Evolutionary conservation across 768 basidiomycete species (phyloP).

Genomic region (Lactarius quietus): DNA sequence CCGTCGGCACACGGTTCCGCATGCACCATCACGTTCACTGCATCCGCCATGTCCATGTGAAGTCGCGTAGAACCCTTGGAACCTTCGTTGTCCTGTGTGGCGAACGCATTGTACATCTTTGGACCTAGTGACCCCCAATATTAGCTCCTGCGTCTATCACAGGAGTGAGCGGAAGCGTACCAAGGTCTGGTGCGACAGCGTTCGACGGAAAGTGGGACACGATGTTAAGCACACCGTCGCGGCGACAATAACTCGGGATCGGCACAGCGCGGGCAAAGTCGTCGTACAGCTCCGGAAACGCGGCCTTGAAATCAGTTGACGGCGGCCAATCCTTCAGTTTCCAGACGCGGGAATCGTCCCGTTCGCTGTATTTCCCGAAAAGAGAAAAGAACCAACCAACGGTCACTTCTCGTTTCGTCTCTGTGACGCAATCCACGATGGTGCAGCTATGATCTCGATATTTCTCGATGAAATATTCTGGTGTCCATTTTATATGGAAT

Average conservation of each 20-base stretch:
- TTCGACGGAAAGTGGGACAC: constrained; percentile 87
- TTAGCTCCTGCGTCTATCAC: constrained; percentile 4
- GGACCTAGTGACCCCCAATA: constrained; percentile 51
- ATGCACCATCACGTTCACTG: constrained; percentile 85
- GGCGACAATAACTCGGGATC: constrained; percentile 81
- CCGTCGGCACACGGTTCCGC: constrained; percentile 55
- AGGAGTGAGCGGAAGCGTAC: constrained; percentile 37
- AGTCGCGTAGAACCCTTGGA: constrained; percentile 83
- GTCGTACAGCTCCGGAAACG: constrained; percentile 79
- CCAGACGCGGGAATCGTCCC: constrained; percentile 51
- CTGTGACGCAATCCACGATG: constrained; percentile 43
- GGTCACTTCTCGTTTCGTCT: constrained; percentile 17
- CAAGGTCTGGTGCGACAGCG: constrained; percentile 72
- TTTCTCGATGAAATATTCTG: constrained; percentile 70
- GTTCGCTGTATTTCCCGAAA: constrained; percentile 29
- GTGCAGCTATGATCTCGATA: constrained; percentile 61
- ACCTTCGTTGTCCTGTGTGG: constrained; percentile 58
- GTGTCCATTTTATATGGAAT: constrained; percentile 75
- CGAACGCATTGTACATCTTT: constrained; percentile 93
- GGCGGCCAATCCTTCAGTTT: constrained; percentile 85
- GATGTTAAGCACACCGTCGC: constrained; percentile 85
- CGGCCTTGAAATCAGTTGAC: constrained; percentile 74
- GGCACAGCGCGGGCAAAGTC: constrained; percentile 84
- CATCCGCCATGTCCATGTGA: constrained; percentile 95
- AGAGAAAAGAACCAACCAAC: constrained; percentile 22